Evolutionary conservation across 352 stramenopile genomes (phyloP), one percentile per base, ranked within the genome.

Genomic region (Globisporangium takayamanum): DNA sequence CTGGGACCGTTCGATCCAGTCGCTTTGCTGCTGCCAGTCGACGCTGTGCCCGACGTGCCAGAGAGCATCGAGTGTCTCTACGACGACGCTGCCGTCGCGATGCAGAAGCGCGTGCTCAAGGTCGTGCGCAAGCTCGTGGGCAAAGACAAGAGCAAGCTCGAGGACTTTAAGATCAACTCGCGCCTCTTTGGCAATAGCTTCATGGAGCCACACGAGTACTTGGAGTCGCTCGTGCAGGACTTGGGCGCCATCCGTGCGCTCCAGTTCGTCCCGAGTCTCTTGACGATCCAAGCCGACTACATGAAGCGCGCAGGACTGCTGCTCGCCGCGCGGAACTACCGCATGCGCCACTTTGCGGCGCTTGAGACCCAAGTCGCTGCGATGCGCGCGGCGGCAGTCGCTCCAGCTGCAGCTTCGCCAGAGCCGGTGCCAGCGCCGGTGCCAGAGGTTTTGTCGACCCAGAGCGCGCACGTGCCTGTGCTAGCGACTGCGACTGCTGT

Each of bases 111-210:
- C 51, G 69, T 73, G 5, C 66, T 89, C 58, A 86, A 83, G 56
- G n/a, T 25, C n/a, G 20, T 20, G 44, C 44, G 44, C 44, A 88
- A 84, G 55, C 45, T 87, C n/a, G 64, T 87, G n/a, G 37, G 59
- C 20, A 74, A 78, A 55, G 60, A 87, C 64, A 86, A 80, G 33
- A 30, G 55, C 11, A 73, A 72, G 42, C 55, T 87, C 25, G 76
- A 90, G 55, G 83, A 91, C 36, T 93, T 93, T 60, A 93, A 91
- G 71, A 83, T 86, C 50, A 93, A 89, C 49, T 78, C 80, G 36
- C 76, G 78, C 0, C 67, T 93, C 11, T 88, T 76, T 63, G 83
- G 83, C 37, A 91, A 86, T 67, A 79, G 85, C 58, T 91, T 89
- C 46, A 88, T 93, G 80, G 83, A 91, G 45, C 57, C 77, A 0